Evolutionary conservation across 345 rosid genomes (phyloP).

Genomic region (Toxicodendron radicans): DNA sequence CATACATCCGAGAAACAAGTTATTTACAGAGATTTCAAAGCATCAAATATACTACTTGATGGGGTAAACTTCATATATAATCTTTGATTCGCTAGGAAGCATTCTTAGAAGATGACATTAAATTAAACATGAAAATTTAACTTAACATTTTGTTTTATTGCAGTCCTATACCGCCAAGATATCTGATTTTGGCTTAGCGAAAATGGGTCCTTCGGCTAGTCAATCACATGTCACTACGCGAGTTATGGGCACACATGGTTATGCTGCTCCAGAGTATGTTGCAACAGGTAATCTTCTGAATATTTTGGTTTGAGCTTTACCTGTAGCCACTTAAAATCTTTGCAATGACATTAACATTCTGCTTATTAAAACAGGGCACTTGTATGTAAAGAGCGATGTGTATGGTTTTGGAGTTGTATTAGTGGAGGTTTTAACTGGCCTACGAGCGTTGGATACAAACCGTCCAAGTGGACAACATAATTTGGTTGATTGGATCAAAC

Average conservation of each 20-base stretch:
- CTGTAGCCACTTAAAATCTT: not conserved
- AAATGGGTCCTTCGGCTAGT: conserved; percentile 93
- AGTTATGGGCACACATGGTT: conserved; percentile 93
- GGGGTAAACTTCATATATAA: conserved; percentile 48
- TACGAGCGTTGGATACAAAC: conserved; percentile 73
- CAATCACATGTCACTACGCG: conserved; percentile 92
- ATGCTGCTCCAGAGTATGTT: conserved; percentile 97
- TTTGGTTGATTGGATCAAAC: conserved; percentile 85
- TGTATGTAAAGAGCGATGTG: conserved; percentile 94
- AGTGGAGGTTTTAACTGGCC: conserved; percentile 79
- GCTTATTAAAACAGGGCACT: conserved; percentile 63
- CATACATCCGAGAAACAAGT: conserved; percentile 86
- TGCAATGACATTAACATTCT: conserved; percentile 5
- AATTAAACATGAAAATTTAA: not conserved
- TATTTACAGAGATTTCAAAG: conserved; percentile 90
- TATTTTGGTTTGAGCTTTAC: not conserved
- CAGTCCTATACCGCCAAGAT: conserved; percentile 86
- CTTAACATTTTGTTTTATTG: conserved; percentile 19
- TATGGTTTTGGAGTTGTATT: conserved; percentile 92
- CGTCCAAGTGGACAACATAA: conserved; percentile 75
- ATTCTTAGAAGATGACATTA: not conserved
- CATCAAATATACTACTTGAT: conserved; percentile 87
- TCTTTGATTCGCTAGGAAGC: not conserved
- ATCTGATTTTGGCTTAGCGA: conserved; percentile 96
- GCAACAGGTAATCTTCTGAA: conserved; percentile 63